Evolutionary conservation across 2,329 filamentous ascomycete genomes (phyloP).

Genomic region (Ceratocystis cacaofunesta): DNA sequence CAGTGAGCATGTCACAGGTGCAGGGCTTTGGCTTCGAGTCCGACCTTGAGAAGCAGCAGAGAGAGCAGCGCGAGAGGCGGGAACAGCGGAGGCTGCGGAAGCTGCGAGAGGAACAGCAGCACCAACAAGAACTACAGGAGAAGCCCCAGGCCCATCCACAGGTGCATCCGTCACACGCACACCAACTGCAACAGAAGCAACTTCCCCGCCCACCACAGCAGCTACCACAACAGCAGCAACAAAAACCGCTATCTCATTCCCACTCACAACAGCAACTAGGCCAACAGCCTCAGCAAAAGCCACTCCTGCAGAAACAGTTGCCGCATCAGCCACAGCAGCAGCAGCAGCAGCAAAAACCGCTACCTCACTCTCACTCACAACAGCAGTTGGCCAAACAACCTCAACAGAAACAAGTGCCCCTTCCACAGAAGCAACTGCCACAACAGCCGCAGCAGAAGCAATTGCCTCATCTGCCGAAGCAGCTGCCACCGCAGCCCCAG

Average conservation of each 20-base stretch:
- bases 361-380: neutral
- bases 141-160: slow-evolving; percentile 1
- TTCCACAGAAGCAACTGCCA: neutral
- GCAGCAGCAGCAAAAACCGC: slow-evolving; percentile 4
- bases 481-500: neutral
- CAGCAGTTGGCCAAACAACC: neutral
- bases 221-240: slow-evolving; percentile 2
- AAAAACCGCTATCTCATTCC: neutral
- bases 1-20: slow-evolving; percentile 4
- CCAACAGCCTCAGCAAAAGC: slow-evolving; percentile 4
- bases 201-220: slow-evolving; percentile 2
- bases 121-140: neutral
- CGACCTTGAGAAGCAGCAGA: slow-evolving; percentile 4
- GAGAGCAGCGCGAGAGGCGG: slow-evolving; percentile 4
- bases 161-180: neutral
- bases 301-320: neutral
- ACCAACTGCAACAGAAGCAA: slow-evolving; percentile 2
- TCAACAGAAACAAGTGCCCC: neutral
- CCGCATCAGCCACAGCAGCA: slow-evolving; percentile 3
- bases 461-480: neutral
- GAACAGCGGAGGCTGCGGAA: neutral
- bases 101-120: slow-evolving; percentile 8
- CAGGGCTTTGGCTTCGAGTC: slow-evolving; percentile 12
- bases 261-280: neutral
- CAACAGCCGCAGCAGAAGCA: slow-evolving; percentile 8